These are phyloP conservation scores for Arabis hirsuta DNA, from an alignment of 345 rosid species.

Conservation along the genomic window DNA sequence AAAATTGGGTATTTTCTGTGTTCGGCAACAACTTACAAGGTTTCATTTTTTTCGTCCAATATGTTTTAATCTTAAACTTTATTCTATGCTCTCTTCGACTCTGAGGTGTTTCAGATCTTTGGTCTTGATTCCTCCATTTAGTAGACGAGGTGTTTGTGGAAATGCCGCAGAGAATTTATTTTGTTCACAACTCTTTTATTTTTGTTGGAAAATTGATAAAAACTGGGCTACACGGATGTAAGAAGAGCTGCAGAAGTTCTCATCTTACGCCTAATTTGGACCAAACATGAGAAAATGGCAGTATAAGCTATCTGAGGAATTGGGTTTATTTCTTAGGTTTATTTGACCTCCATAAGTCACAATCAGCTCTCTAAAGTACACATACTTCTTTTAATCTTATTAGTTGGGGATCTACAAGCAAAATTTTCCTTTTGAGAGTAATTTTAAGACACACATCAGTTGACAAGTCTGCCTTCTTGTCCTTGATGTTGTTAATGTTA, in stretches of 20 bases:
- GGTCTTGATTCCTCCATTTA: not conserved
- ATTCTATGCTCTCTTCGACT: not conserved
- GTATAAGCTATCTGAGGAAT: not conserved
- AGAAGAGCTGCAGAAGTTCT: not conserved
- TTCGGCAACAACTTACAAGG: conserved; percentile 22
- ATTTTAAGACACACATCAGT: not conserved
- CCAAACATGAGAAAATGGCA: not conserved
- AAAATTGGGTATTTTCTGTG: conserved; percentile 9
- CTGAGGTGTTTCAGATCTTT: not conserved
- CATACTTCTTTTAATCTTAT: not conserved
- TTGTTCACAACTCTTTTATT: not conserved
- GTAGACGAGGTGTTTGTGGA: conserved; percentile 37
- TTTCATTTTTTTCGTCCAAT: not conserved
- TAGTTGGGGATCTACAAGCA: not conserved
- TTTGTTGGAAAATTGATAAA: not conserved
- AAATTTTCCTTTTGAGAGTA: not conserved
- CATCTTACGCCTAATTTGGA: no score
- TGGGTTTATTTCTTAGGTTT: not conserved
- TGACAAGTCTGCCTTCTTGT: not conserved
- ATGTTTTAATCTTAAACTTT: not conserved
- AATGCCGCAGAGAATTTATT: conserved; percentile 25
- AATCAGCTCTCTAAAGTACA: not conserved
- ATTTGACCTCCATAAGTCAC: not conserved
- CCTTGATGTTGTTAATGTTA: no score
- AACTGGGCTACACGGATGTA: not conserved